phyloP scores from a whole-genome alignment of 2,329 filamentous ascomycete species.

The Fusarium anguioides region DNA sequence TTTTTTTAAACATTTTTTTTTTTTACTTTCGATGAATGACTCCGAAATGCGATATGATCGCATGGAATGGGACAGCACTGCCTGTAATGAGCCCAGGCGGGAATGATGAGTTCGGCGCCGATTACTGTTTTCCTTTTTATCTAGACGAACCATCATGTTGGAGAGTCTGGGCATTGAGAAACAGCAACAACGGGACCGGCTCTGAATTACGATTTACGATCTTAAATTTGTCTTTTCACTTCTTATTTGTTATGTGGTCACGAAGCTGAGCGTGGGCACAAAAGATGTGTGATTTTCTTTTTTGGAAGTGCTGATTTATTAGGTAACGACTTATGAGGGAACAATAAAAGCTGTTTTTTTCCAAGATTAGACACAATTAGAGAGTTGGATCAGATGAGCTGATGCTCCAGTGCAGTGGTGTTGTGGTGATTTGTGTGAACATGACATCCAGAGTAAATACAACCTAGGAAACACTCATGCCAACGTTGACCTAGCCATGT shows the following conservation, averaged over 20 bases:
- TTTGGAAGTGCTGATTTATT: constrained; percentile 51
- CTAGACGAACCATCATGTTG: constrained; percentile 37
- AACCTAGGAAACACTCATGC: neutral
- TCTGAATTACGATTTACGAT: constrained; percentile 42
- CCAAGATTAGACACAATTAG: constrained; percentile 42
- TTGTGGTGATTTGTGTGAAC: neutral
- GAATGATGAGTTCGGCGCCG: constrained; percentile 46
- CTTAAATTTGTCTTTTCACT: constrained; percentile 48
- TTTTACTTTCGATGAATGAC: constrained; percentile 41
- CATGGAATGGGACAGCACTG: constrained; percentile 48
- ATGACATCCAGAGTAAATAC: neutral
- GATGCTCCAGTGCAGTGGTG: constrained; percentile 10
- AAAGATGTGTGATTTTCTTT: constrained; percentile 45
- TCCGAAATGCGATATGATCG: constrained; percentile 48
- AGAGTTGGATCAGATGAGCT: constrained; percentile 33
- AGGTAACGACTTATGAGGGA: constrained; percentile 56
- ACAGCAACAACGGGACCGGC: constrained; percentile 38
- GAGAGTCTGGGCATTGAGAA: constrained; percentile 43
- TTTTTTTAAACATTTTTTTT: constrained; percentile 40
- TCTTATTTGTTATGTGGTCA: constrained; percentile 39
- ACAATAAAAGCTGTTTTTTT: constrained; percentile 53
- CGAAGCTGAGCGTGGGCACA: constrained; percentile 42
- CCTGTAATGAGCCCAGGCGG: constrained; percentile 55
- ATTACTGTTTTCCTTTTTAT: constrained; percentile 37
- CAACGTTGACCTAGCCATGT: neutral